Evolutionary conservation across 768 basidiomycete genomes (phyloP).

Genomic region (Peribolospora baueri): DNA sequence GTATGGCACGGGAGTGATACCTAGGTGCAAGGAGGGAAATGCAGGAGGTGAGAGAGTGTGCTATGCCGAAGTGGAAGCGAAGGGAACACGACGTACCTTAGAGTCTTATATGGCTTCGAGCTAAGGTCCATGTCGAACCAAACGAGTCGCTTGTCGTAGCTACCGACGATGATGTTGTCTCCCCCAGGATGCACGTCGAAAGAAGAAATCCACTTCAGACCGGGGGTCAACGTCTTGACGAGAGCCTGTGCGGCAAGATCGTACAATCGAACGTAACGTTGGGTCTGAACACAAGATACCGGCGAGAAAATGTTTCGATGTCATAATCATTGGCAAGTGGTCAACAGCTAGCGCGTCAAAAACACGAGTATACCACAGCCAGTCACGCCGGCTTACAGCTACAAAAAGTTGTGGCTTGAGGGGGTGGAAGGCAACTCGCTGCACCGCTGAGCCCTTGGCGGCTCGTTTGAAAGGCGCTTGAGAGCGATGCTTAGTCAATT

Average conservation of each 20-base stretch:
- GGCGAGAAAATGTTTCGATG: neutral
- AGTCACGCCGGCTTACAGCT: conserved; percentile 35
- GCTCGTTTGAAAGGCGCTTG: conserved; percentile 87
- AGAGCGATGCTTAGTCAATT: conserved; percentile 73
- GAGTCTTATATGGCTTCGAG: conserved; percentile 86
- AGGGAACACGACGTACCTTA: conserved; percentile 34
- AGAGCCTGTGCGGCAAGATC: conserved; percentile 82
- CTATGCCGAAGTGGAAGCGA: neutral
- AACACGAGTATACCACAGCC: neutral
- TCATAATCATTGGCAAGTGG: neutral
- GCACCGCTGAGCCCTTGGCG: conserved; percentile 55
- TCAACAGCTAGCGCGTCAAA: neutral
- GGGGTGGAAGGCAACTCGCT: conserved; percentile 85
- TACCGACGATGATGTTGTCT: conserved; percentile 89
- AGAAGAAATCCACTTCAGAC: conserved; percentile 87
- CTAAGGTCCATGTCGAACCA: conserved; percentile 98
- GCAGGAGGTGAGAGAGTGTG: neutral
- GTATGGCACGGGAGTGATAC: conserved; percentile 81
- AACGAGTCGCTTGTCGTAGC: conserved; percentile 88
- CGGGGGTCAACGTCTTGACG: conserved; percentile 79
- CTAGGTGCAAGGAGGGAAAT: conserved; percentile 22
- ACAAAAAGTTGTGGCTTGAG: conserved; percentile 88
- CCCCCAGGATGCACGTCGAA: conserved; percentile 92
- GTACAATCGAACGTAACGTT: conserved; percentile 85
- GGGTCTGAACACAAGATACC: conserved; percentile 35